Evolutionary conservation across 345 rosid species (phyloP).

Genomic region (Boechera stricta): DNA sequence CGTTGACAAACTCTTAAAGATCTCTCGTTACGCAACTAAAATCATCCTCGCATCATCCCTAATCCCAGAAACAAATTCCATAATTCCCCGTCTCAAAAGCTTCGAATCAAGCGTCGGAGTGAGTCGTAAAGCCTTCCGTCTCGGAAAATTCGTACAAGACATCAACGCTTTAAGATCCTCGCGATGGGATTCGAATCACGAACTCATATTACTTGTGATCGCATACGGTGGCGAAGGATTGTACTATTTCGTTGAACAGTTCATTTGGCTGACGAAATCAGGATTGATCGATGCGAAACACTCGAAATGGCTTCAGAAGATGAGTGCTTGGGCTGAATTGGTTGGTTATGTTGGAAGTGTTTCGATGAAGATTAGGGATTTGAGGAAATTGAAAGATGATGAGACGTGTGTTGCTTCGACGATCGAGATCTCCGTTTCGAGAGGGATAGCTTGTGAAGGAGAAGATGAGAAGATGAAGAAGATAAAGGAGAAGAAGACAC

Average conservation of each 20-base stretch:
- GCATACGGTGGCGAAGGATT: conserved; percentile 89
- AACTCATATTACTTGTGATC: conserved; percentile 47
- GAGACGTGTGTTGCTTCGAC: conserved; percentile 59
- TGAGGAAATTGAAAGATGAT: conserved; percentile 59
- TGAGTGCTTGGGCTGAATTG: conserved; percentile 87
- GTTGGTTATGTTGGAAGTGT: conserved; percentile 79
- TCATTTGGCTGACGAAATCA: conserved; percentile 85
- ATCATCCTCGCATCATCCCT: conserved; percentile 72
- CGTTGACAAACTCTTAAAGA: conserved; percentile 89
- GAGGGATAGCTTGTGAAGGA: conserved; percentile 52
- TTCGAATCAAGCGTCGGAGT: conserved; percentile 97
- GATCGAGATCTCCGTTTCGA: conserved; percentile 56
- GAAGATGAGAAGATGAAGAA: conserved; percentile 61
- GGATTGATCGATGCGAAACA: conserved; percentile 72
- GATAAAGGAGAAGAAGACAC: conserved; percentile 67
- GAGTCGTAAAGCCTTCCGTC: conserved; percentile 94
- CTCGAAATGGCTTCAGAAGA: conserved; percentile 54
- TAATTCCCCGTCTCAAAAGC: conserved; percentile 58
- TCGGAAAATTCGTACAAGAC: conserved; percentile 91
- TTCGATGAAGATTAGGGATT: conserved; percentile 69
- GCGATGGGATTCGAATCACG: conserved; percentile 52
- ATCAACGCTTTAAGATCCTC: conserved; percentile 70
- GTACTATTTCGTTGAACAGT: conserved; percentile 82
- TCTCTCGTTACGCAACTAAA: conserved; percentile 86
- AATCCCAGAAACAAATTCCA: conserved; percentile 54